Evolutionary conservation across 805 yeast genomes (phyloP), one percentile per base, ranked within the genome.

Genomic region (Cyberlindnera misumaiensis): DNA sequence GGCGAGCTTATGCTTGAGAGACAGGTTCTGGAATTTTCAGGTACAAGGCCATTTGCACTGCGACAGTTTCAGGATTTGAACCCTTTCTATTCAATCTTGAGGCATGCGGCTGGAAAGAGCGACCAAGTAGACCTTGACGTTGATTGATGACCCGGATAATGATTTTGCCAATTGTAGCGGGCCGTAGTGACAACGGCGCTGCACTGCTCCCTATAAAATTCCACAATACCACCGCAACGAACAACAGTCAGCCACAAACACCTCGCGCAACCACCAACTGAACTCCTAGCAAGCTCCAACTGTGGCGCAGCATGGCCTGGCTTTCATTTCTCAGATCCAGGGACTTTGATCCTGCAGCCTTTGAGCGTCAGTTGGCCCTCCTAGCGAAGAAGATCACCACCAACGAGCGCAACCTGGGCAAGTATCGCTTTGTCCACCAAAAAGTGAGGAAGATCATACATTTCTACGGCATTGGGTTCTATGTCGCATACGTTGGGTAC

Each of bases 341-440:
- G 32, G 49, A 49, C 38, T 65, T 71, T 45, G 67, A 70, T 40
- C 69, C 75, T 5, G 63, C 64, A 18, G 44, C 48, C 30, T 72
- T 64, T 48, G 78, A 73, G 41, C 62, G 58, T 41, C 66, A 68
- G 25, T 53, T 73, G 29, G 62, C 67, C 15, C 31, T 46, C 3
- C 38, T 73, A 11, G 56, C 74, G 0, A 53, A 52, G 3, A 54
- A 58, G 18, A 70, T 72, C 30, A 39, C 59, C 3, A 43, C 33
- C 17, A 50, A 53, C 11, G 55, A 62, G 35, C 52, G 55, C 34
- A 54, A 49, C 20, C 36, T 62, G 12, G 33, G 46, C 1, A 46
- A 40, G 13, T 47, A 38, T n/a, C 25, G 28, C 41, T 41, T 36
- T 25, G 45, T 46, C 9, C 15, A 24, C 17, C 15, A 27, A 6